These are phyloP conservation scores for Parascedosporium putredinis DNA, from an alignment of 2,329 filamentous ascomycete species.

Conservation along the genomic window DNA sequence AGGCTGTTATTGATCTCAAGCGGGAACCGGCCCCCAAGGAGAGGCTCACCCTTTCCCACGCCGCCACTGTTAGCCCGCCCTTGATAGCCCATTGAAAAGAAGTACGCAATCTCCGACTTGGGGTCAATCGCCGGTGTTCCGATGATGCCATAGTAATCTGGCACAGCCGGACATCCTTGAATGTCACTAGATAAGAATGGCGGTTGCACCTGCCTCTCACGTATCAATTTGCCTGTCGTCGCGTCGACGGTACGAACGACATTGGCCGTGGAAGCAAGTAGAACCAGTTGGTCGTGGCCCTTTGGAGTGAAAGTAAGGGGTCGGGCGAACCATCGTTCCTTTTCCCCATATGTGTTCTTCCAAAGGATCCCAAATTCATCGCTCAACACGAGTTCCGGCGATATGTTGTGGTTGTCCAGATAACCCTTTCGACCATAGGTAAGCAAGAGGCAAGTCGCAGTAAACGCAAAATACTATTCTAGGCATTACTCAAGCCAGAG, in stretches of 20 bases:
- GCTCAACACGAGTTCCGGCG: constrained; percentile 45
- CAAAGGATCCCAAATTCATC: constrained; percentile 46
- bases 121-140: constrained; percentile 36
- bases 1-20: neutral
- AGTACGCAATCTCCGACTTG: constrained; percentile 30
- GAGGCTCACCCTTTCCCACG: neutral
- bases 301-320: constrained; percentile 38
- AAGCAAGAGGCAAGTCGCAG: no score
- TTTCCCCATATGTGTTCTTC: constrained; percentile 38
- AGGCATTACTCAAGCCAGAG: neutral
- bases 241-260: constrained; percentile 47
- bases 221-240: constrained; percentile 40
- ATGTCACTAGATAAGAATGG: constrained; percentile 40
- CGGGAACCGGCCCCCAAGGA: neutral
- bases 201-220: constrained; percentile 33
- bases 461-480: no score
- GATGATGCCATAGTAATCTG: constrained; percentile 34
- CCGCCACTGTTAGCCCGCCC: neutral
- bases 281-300: constrained; percentile 35
- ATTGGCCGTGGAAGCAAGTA: constrained; percentile 46
- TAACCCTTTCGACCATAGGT: neutral
- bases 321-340: constrained; percentile 43
- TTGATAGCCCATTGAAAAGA: constrained; percentile 31
- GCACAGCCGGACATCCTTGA: constrained; percentile 34
- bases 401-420: constrained; percentile 50